Conservation (phyloP, 805 yeast genomes). For the Ogataea philodendri region DNA sequence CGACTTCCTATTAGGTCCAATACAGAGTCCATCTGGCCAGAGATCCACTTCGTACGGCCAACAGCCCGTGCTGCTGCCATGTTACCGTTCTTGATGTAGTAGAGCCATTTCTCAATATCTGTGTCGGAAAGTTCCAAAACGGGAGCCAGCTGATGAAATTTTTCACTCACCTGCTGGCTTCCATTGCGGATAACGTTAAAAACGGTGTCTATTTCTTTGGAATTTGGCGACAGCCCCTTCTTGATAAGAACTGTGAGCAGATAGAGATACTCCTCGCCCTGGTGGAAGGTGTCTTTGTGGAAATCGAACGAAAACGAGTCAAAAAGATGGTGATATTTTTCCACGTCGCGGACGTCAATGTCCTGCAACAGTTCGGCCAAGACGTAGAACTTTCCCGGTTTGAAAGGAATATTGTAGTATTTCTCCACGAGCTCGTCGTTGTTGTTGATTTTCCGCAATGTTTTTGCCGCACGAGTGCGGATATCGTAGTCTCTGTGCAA, state of each 20-base stretch:
- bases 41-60: conserved; percentile 26
- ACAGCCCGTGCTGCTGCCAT: conserved; percentile 38
- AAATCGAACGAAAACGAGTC: conserved; percentile 29
- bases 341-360: background rate
- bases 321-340: conserved; percentile 11
- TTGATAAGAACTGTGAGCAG: conserved; percentile 18
- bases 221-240: conserved; percentile 12
- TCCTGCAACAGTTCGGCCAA: conserved; percentile 25
- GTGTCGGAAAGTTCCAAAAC: conserved; percentile 15
- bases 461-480: conserved; percentile 41
- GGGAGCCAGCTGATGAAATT: conserved; percentile 34
- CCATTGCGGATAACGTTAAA: conserved; percentile 31
- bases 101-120: conserved; percentile 33
- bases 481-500: conserved; percentile 41
- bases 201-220: conserved; percentile 20
- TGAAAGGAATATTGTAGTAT: background rate
- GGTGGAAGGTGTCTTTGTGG: conserved; percentile 34
- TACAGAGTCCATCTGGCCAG: conserved; percentile 22
- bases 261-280: conserved; percentile 39
- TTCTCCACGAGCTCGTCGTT: background rate
- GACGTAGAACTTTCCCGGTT: conserved; percentile 15
- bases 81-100: conserved; percentile 41
- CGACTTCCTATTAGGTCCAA: conserved; percentile 26
- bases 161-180: conserved; percentile 21
- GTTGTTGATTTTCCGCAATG: conserved; percentile 28